Base-by-base conservation (phyloP, 495 filamentous ascomycete species). In the Hyaloscypha hepaticicola region DNA sequence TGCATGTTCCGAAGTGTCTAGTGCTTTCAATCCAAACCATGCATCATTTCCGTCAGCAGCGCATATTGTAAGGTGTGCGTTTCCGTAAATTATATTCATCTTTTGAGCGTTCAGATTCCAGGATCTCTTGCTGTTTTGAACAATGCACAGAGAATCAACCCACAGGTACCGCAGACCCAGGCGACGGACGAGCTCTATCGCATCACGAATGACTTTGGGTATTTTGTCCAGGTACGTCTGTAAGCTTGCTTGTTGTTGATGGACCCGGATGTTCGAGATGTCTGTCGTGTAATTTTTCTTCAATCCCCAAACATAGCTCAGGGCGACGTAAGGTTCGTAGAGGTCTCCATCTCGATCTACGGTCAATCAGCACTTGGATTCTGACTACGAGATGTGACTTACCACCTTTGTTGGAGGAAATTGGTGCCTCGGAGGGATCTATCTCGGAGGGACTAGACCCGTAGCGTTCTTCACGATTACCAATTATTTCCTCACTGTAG, bases 241-340 rank as follows among this genome's bases (percentile, higher is more conserved):
- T 3, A 76, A 60, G 9, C 65, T 66, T 0, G 64, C 66, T 11
- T 63, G 60, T 48, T 59, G 29, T 26, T 58, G 62, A 28, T 61
- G 67, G 19, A 26, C 9, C 34, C 58, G 58, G 21, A 73, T 56
- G 55, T 73, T 72, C 2, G 19, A 49, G 11, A 48, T 52, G n/a
- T 55, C 61, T 7, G 72, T 72, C 7, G 34, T 58, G 41, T 62
- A 64, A 34, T 70, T 64, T 38, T 69, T 62, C 28, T 59, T 31
- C n/a, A 64, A 64, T 16, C 73, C 74, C 74, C 73, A 76, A 3
- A 73, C 69, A 61, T 76, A 76, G 49, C 74, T 76, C 12, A 75
- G 59, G 14, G 74, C 69, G 3, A 72, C 63, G 50, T 68, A 75
- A 14, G 48, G 66, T 51, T 66, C 68, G 22, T 29, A 52, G 8